phyloP scores from a whole-genome alignment of 352 stramenopile species.

The Phytophthora syringae region DNA sequence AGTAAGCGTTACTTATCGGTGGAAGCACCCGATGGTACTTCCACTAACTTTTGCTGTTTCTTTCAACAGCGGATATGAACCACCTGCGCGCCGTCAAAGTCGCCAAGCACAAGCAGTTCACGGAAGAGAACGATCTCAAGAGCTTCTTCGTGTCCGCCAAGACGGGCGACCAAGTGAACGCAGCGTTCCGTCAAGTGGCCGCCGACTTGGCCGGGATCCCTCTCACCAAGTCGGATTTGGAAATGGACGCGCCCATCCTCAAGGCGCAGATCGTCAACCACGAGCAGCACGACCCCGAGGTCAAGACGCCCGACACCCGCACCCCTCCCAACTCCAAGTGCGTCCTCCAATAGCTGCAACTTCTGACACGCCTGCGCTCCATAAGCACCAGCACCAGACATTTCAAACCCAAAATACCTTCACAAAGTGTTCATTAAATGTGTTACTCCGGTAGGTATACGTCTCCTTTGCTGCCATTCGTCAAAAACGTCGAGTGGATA shows the following conservation, averaged over 20 bases:
- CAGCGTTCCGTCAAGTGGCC: slow-evolving; percentile 86
- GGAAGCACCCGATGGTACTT: background rate
- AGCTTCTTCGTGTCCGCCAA: slow-evolving; percentile 95
- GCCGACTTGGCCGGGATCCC: slow-evolving; percentile 84
- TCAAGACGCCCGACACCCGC: slow-evolving; percentile 83
- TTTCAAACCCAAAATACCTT: slow-evolving; percentile 22
- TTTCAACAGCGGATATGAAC: slow-evolving; percentile 83
- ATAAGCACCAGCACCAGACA: background rate
- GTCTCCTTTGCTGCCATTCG: too few relatives aligned
- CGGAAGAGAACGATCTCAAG: slow-evolving; percentile 93
- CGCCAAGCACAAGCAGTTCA: slow-evolving; percentile 92
- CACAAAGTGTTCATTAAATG: slow-evolving; percentile 82
- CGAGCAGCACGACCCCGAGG: slow-evolving; percentile 88
- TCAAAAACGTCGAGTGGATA: slow-evolving; percentile 13
- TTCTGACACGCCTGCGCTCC: slow-evolving; percentile 1
- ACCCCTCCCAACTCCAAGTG: slow-evolving; percentile 52
- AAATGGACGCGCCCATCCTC: slow-evolving; percentile 84
- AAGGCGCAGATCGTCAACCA: slow-evolving; percentile 94
- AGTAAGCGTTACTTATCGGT: slow-evolving; percentile 47
- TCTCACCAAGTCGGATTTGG: slow-evolving; percentile 86
- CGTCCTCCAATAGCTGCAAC: slow-evolving; percentile 48
- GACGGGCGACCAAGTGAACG: slow-evolving; percentile 92
- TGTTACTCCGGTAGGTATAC: slow-evolving; percentile 62
- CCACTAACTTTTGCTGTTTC: background rate
- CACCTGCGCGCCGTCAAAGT: slow-evolving; percentile 90